phyloP scores from a whole-genome alignment of 495 filamentous ascomycete genomes.

The Astrocystis sublimbata region DNA sequence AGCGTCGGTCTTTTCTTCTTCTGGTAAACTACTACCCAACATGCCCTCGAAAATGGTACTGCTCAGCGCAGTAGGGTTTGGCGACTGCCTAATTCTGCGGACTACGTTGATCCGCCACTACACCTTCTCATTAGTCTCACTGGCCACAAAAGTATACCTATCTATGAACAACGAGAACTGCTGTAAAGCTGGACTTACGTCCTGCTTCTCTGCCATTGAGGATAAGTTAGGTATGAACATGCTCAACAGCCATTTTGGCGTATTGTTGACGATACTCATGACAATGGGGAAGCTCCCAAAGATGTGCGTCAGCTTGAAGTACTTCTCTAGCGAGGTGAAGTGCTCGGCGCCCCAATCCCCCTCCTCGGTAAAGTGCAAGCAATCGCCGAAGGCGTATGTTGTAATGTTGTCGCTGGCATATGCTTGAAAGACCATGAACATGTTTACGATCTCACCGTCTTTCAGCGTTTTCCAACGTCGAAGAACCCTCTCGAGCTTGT shows the following conservation, averaged over 20 bases:
- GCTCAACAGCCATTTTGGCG: not conserved
- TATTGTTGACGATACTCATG: not conserved
- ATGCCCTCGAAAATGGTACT: not conserved
- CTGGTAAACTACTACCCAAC: not conserved
- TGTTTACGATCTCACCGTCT: not conserved
- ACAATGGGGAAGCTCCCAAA: not conserved
- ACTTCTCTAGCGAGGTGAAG: not conserved
- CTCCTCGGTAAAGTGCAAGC: not conserved
- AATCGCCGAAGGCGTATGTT: not conserved
- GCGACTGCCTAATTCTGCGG: not conserved
- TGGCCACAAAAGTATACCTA: not conserved
- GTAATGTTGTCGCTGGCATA: not conserved
- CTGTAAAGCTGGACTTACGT: not conserved
- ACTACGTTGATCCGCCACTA: not conserved
- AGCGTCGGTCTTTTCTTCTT: not conserved
- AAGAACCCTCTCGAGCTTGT: no score
- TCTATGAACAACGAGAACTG: not conserved
- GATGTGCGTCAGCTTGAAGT: not conserved
- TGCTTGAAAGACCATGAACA: not conserved
- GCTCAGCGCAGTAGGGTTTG: not conserved
- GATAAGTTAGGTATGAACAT: not conserved
- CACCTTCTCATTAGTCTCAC: not conserved
- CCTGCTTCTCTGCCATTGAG: not conserved
- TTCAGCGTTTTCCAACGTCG: no score
- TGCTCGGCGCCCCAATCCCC: not conserved